Base-by-base conservation (phyloP, 495 filamentous ascomycete species). In the Cryomyces minteri region DNA sequence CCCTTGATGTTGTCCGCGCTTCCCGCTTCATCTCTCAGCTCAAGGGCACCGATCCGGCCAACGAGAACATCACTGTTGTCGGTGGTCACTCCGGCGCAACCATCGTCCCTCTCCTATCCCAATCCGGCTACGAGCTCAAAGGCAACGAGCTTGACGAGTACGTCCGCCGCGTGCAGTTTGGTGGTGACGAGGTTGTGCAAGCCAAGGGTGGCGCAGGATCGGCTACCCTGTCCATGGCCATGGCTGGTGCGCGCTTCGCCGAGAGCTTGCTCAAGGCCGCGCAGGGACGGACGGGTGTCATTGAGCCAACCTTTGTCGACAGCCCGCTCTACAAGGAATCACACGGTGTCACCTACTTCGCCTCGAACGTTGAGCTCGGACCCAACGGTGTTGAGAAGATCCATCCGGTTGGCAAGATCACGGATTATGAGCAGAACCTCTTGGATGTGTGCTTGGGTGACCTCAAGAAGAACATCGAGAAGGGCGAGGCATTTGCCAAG, bases 131-230 rank as follows among this genome's bases (percentile, higher is more conserved):
- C 63, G 71, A 78, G 56, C 80, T 98, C 48, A 67, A 75, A 43
- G 79, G 86, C 61, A 68, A 82, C 57, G 65, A 73, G 58, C 76
- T 76, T 40, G 78, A 80, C 51, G 74, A 73, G 40, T 85, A 94
- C 48, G 71, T 96, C 61, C 78, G 88, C 62, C 88, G 90, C 61
- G 92, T 98, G 56, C 90, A 98, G 70, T 98, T 96, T 67, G 90
- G 90, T 65, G 90, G 90, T 74, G 90, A 98, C 65, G 90, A 98
- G 77, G 90, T 98, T 51, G 90, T 98, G 64, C 79, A 94, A 74
- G 90, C 90, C 63, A 98, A 98, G 79, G 87, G 85, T 63, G 90
- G 90, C 67, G 87, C 88, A 58, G 90, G 90, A 53, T 96, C 92
- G 49, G 90, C 90, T 62, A 98, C 90, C 49, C 81, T 98, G 49